Conservation (phyloP, 2,329 filamentous ascomycete genomes). For the Aspergillus chevalieri region DNA sequence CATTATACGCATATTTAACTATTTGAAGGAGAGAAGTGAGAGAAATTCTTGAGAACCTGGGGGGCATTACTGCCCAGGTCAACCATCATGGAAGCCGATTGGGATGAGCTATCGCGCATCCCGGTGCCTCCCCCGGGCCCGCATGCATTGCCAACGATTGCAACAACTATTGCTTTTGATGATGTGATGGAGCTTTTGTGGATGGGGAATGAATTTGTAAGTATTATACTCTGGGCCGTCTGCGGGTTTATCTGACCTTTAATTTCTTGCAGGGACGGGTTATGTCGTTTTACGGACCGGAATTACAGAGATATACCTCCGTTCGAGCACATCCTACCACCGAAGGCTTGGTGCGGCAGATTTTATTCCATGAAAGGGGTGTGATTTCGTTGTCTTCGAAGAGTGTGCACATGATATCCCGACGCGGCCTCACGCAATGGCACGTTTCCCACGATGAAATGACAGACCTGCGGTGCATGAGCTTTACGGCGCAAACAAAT, state of each 20-base stretch:
- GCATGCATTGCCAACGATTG: slow-evolving; percentile 63
- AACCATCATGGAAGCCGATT: slow-evolving; percentile 42
- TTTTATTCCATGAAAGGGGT: slow-evolving; percentile 86
- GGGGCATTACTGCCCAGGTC: slow-evolving; percentile 9
- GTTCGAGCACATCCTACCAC: slow-evolving; percentile 69
- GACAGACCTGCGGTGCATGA: slow-evolving; percentile 88
- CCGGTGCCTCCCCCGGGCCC: slow-evolving; percentile 70
- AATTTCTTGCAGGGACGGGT: slow-evolving; percentile 66
- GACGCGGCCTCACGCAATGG: slow-evolving; percentile 80
- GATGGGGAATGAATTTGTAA: slow-evolving; percentile 85
- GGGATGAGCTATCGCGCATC: slow-evolving; percentile 69
- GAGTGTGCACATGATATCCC: slow-evolving; percentile 81
- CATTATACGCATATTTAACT: neutral
- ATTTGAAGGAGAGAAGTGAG: neutral
- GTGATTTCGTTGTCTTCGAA: slow-evolving; percentile 76
- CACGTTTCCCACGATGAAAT: slow-evolving; percentile 75
- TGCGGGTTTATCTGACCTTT: slow-evolving; percentile 11
- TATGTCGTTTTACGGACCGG: slow-evolving; percentile 77
- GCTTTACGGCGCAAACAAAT: slow-evolving; percentile 80
- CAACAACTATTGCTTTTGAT: slow-evolving; percentile 83
- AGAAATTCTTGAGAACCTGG: slow-evolving; percentile 1
- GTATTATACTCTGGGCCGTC: slow-evolving; percentile 19
- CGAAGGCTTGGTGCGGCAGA: slow-evolving; percentile 77
- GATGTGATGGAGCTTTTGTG: slow-evolving; percentile 83
- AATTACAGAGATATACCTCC: slow-evolving; percentile 84